Evolutionary conservation across 495 filamentous ascomycete genomes (phyloP).

Genomic region (Aspergillus heteromorphus): DNA sequence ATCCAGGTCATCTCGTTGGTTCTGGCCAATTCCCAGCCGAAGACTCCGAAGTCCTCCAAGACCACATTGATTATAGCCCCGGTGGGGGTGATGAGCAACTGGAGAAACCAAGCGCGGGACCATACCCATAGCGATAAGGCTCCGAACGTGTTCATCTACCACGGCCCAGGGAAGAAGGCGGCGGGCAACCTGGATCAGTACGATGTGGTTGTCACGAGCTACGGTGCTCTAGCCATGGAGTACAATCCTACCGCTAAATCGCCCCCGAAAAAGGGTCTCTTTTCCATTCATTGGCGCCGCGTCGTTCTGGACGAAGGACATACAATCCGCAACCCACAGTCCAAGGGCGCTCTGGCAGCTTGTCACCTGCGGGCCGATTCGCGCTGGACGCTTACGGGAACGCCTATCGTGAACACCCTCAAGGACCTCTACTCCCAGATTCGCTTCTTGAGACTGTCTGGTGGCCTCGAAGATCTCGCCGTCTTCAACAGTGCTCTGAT

Average conservation of each 20-base stretch:
- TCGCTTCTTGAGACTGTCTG: slow-evolving; percentile 70
- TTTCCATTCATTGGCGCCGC: slow-evolving; percentile 69
- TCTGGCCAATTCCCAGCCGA: slow-evolving; percentile 49
- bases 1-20: slow-evolving; percentile 82
- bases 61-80: slow-evolving; percentile 79
- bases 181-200: slow-evolving; percentile 49
- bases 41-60: slow-evolving; percentile 34
- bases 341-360: slow-evolving; percentile 65
- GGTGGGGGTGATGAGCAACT: slow-evolving; percentile 88
- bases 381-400: slow-evolving; percentile 80
- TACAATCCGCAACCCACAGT: slow-evolving; percentile 70
- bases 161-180: slow-evolving; percentile 57
- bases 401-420: slow-evolving; percentile 70
- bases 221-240: slow-evolving; percentile 54
- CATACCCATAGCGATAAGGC: slow-evolving; percentile 59
- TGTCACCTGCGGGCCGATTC: slow-evolving; percentile 61
- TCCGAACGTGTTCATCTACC: slow-evolving; percentile 68
- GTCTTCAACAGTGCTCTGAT: slow-evolving; percentile 74
- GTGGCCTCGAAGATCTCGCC: slow-evolving; percentile 67
- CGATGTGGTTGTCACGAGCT: slow-evolving; percentile 81
- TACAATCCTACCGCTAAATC: slow-evolving; percentile 31
- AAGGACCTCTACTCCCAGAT: slow-evolving; percentile 80
- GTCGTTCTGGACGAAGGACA: slow-evolving; percentile 88
- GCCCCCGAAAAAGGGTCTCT: slow-evolving; percentile 43
- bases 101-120: slow-evolving; percentile 73